Base-by-base conservation (phyloP, 2,329 filamentous ascomycete genomes). In the Fusarium beomiforme region DNA sequence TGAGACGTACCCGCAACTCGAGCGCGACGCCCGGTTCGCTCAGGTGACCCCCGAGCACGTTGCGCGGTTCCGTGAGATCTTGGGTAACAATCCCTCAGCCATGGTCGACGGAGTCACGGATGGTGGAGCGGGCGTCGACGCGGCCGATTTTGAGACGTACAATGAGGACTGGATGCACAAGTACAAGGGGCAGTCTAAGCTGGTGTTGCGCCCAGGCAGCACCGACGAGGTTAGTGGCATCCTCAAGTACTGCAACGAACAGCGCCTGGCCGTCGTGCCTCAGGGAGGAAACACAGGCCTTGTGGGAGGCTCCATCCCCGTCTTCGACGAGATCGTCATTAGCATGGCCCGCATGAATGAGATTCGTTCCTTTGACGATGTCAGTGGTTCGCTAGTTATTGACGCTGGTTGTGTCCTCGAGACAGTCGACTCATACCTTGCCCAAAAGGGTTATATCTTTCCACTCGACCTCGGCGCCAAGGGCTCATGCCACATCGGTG, bases 141-240 rank as follows among this genome's bases (percentile, higher is more conserved):
- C 90, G n/a, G 92, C 93, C 76, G 96, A 98, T 79, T 87, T 98
- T 72, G 93, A 96, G 79, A 89, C 93, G 11, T 99, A 94, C 87
- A 99, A 99, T 82, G 90, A 91, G 79, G 96, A 99, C 83, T 99
- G 97, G 96, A 98, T 99, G 95, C 91, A 93, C 82, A 99, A 99
- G 84, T 99, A 97, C 85, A 91, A 93, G 67, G 97, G 96, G 33
- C 94, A 98, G 82, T 90, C 93, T 67, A 90, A 91, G 78, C 85
- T 99, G 29, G 94, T 98, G 8, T 84, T 99, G 69, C 97, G 94
- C 83, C 96, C 96, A 14, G 89, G 87, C 55, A 92, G 89, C 19
- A 95, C 93, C 1, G 91, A 95, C 76, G 92, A 99, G 82, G 93
- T 98, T 76, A 97, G 94, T 88, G 88, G 92, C 83, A 91, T 98